Percentiles rank a stretch among this genome's conserved stretches.
phyloP scores from a whole-genome alignment of 192 early-diverging fungal species.

The Podila verticillata region DNA sequence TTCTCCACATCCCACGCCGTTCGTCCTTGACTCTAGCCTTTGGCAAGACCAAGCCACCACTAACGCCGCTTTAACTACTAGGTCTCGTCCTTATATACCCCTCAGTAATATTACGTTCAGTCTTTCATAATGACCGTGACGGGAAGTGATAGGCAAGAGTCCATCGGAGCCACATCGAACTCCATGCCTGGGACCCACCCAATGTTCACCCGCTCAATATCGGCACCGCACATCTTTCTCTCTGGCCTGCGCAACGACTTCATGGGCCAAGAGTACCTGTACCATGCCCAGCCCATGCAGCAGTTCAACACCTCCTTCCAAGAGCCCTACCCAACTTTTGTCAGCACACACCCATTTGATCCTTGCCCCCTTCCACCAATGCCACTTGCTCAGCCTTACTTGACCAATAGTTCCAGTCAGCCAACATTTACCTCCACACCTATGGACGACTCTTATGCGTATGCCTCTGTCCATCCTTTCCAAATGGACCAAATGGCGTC shows the following conservation, averaged over 20 bases:
- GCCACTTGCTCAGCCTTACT: neutral
- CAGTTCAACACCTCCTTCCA: neutral
- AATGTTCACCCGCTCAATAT: slow-evolving; percentile 24
- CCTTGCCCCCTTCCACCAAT: slow-evolving; percentile 11
- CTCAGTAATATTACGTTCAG: too few species aligned
- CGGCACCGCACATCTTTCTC: slow-evolving; percentile 27
- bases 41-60: too few species aligned
- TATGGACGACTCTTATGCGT: neutral
- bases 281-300: slow-evolving; percentile 2
- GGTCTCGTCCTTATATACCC: too few species aligned
- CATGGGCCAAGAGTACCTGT: neutral
- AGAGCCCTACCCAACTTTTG: neutral
- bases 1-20: too few species aligned
- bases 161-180: neutral
- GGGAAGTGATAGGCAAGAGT: neutral
- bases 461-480: slow-evolving; percentile 26
- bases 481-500: slow-evolving; percentile 34
- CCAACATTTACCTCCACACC: neutral
- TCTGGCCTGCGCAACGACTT: slow-evolving; percentile 7
- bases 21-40: too few species aligned
- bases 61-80: too few species aligned
- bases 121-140: neutral
- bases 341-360: slow-evolving; percentile 1
- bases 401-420: neutral
- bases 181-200: neutral